Base-by-base conservation (phyloP, 768 basidiomycete species). In the Amanita polypyramis region DNA sequence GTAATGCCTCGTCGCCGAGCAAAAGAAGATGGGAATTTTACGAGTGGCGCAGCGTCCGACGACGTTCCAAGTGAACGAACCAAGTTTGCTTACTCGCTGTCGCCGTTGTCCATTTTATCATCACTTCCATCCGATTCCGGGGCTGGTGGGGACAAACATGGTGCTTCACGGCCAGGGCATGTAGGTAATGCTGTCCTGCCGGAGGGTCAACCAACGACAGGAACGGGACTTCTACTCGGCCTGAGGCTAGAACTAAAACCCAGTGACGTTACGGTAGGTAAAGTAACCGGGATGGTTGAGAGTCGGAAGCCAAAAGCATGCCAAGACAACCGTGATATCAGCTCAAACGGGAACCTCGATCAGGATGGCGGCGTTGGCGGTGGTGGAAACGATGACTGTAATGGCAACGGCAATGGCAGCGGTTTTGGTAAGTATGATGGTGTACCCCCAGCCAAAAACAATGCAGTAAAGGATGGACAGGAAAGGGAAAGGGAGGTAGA, bases 341-440 rank as follows among this genome's bases (percentile, higher is more conserved):
- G 34, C 33, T 5, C 5, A 14, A 20, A 25, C 20, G 12, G 15
- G 32, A 27, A 27, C 4, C 7, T 27, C 7, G 7, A 27, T 7
- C 4, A 27, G 4, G 25, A 27, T 7, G 25, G 7, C 9, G 32
- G 32, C 8, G 19, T 3, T 33, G 27, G 15, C n/a, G 39, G 5
- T 23, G 39, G 29, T 33, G 36, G 36, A 20, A 15, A n/a, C 35
- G 45, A 12, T 15, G 7, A 21, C 15, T 38, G 1, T 2, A 38
- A 41, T 33, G 38, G 15, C 29, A 25, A 41, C 15, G 12, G 17
- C 32, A 20, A 35, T n/a, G 33, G 21, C 19, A 6, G 14, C n/a
- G 23, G 36, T 29, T 34, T 34, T 10, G 47, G 40, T 49, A 42
- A 42, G 40, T 23, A 19, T 6, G 47, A 42, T 42, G 47, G 29